These are phyloP conservation scores for Xylaria scruposa DNA, from an alignment of 495 filamentous ascomycete species.

Conservation along the genomic window DNA sequence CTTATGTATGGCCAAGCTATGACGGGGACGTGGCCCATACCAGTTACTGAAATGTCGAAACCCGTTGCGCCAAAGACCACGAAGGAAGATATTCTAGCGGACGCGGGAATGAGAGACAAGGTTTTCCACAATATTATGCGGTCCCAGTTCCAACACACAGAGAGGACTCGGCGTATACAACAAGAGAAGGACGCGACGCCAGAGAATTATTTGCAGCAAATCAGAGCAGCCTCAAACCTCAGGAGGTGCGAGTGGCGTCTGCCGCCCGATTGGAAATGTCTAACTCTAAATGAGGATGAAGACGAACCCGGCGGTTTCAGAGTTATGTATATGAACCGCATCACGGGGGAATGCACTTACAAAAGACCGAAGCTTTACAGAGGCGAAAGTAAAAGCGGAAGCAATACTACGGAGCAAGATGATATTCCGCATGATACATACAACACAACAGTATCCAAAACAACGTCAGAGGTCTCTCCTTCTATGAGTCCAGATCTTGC, in stretches of 20 bases:
- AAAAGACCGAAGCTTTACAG: neutral
- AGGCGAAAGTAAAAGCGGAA: neutral
- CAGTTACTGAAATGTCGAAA: neutral
- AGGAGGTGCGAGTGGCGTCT: neutral
- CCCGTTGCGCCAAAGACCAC: neutral
- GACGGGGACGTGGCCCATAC: neutral
- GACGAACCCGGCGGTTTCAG: neutral
- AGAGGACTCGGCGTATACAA: neutral
- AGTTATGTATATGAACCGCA: neutral
- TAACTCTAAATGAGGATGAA: neutral
- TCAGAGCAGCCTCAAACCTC: neutral
- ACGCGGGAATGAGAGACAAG: neutral
- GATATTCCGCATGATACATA: neutral
- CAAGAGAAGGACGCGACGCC: neutral
- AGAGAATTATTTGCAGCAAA: neutral
- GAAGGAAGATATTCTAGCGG: neutral
- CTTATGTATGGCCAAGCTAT: neutral
- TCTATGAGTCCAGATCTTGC: neutral
- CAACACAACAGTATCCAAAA: neutral
- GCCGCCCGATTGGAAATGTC: neutral
- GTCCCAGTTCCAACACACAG: neutral
- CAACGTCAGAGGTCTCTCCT: neutral
- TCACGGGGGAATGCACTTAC: neutral
- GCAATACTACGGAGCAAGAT: neutral
- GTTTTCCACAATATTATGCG: constrained; percentile 1